Evolutionary conservation across 2,329 filamentous ascomycete genomes (phyloP), one percentile per base, ranked within the genome.

Genomic region (Colletotrichum sp.): DNA sequence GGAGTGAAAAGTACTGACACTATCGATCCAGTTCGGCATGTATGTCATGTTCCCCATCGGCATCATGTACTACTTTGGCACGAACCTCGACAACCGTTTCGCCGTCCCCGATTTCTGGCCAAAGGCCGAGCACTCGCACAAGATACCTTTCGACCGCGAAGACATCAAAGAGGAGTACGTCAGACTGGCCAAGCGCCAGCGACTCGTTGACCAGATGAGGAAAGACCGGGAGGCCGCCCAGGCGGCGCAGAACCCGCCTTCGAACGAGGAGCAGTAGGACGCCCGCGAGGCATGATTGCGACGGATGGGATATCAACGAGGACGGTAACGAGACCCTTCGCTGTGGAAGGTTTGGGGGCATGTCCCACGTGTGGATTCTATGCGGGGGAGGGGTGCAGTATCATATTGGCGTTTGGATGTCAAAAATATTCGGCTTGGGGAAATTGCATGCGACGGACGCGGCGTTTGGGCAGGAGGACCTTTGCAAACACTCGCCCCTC

Each of bases 51-150:
- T 99, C 87, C 97, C 97, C 21, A 99, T 99, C 82, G 96, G 95
- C 81, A 96, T 97, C 89, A 99, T 99, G 97, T 99, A 98, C 90
- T 99, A 99, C 89, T 99, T 99, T 86, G 97, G 97, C 83, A 98
- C 96, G 72, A 99, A 99, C 86, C 95, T 99, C 83, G 97, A 99
- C 86, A 91, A 94, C 79, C 94, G 95, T 78, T 99, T 99, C 89
- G 88, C 91, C 64, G 95, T 99, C 2, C 93, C 94, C 26, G 94
- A 94, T 74, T 99, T 99, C 89, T 99, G 97, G 97, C 97, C 97
- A 32, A 95, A 93, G 81, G 89, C 92, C 6, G 93, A 94, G 78
- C 90, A 96, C 83, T 93, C 93, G 76, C 93, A 97, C 86, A 91
- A 90, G 81, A 91, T 97, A 61, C 95, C 95, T 3, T 91, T 91